Evolutionary conservation across 2,329 filamentous ascomycete species (phyloP), one percentile per base, ranked within the genome.

Genomic region (Trichoderma brevicompactum): DNA sequence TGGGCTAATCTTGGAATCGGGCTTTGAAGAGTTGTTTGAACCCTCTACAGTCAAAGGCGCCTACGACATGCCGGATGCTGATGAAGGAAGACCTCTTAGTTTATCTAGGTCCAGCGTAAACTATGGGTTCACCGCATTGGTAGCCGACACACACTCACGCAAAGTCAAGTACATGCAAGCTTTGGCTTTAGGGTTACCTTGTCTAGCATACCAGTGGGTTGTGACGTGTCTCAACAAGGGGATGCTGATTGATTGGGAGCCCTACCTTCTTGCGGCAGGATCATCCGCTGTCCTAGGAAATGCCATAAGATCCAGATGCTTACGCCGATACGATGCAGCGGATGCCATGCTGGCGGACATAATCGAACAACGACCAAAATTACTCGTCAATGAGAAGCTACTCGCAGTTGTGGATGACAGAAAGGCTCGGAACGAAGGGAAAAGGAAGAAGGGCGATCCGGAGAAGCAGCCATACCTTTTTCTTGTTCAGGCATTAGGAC

Each of bases 141-240:
- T 99, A 66, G 90, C 94, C 0, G 92, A 98, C 72, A 86, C 87
- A 5, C 91, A 97, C 75, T 95, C 91, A 7, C 88, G 94, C 53
- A 93, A 92, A 68, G 86, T 89, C 56, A 99, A 98, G 75, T 97
- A 95, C 76, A 91, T 98, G 83, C 94, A 98, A 78, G 95, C 95
- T 0, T 85, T 99, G 2, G 94, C 95, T 0, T 85, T 99, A 0
- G 92, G 92, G 0, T 79, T 99, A 0, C 95, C 95, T 0, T 97
- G 94, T 72, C 82, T 99, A 1, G 90, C 92, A 6, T 85, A 88
- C 6, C 88, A 89, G 63, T 99, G 95, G 94, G 81, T 96, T 54
- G 83, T 86, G 32, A 85, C 90, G 56, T 97, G 92, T 68, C 76
- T 94, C 3, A 76, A 82, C 1, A 85, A 86, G 38, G 80, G 82